Percentiles rank a stretch among this genome's conserved stretches.
Evolutionary conservation across 805 yeast species (phyloP).

Genomic region (Metschnikowia picachoensis): DNA sequence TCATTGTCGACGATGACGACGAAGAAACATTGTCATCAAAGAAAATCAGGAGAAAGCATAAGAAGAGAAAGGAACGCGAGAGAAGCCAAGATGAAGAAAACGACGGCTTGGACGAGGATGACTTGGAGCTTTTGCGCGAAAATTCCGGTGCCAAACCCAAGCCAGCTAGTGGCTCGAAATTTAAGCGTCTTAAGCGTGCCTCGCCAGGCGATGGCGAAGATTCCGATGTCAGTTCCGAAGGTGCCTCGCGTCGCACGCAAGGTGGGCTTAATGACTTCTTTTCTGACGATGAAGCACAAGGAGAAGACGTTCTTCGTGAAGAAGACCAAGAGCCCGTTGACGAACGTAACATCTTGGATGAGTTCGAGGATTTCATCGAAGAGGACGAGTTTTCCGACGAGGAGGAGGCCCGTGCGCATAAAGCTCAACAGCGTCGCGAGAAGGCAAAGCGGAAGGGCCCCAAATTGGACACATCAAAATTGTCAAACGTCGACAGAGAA

Average conservation of each 20-base stretch:
- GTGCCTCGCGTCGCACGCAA: conserved; percentile 6
- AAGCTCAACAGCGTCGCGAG: conserved; percentile 30
- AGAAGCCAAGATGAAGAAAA: conserved; percentile 29
- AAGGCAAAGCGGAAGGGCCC: conserved; percentile 34
- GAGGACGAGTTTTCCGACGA: conserved; percentile 95
- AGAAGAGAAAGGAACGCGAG: conserved; percentile 25
- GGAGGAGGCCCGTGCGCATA: conserved; percentile 40
- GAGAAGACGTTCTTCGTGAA: conserved; percentile 19
- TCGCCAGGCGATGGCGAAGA: conserved; percentile 31
- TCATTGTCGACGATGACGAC: conserved; percentile 86
- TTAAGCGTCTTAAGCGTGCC: conserved; percentile 84
- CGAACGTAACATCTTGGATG: conserved; percentile 55
- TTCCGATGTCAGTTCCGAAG: conserved; percentile 22
- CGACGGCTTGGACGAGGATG: conserved; percentile 89
- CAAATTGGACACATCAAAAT: conserved; percentile 53
- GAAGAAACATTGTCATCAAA: conserved; percentile 35
- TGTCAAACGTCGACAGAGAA: conserved; percentile 75
- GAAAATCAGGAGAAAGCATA: conserved; percentile 26
- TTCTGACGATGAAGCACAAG: conserved; percentile 50
- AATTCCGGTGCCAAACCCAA: conserved; percentile 67
- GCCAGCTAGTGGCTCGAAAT: conserved; percentile 40
- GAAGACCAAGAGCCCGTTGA: conserved; percentile 23
- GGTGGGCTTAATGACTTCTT: conserved; percentile 63
- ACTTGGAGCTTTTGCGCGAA: conserved; percentile 85
- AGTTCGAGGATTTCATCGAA: conserved; percentile 94